phyloP scores from a whole-genome alignment of 2,329 filamentous ascomycete species.

The Diaporthe amygdali region DNA sequence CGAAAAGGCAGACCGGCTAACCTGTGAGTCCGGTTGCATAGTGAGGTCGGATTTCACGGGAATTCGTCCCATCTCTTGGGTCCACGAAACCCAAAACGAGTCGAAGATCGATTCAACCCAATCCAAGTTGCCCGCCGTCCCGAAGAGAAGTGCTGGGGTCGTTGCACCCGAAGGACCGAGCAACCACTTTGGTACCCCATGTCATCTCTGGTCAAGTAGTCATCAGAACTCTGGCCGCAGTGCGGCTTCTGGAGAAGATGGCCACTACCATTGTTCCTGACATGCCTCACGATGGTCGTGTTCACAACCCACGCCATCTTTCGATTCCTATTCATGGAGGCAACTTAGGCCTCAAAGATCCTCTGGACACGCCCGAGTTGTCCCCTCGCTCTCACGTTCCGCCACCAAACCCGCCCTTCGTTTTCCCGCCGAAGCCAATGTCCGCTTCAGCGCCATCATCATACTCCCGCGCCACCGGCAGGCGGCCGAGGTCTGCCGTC shows the following conservation, averaged over 20 bases:
- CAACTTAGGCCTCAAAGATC: slow-evolving; percentile 31
- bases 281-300: slow-evolving; percentile 30
- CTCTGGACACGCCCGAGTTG: slow-evolving; percentile 35
- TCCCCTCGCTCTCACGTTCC: slow-evolving; percentile 46
- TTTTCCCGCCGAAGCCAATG: slow-evolving; percentile 61
- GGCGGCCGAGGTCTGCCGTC: slow-evolving; percentile 59
- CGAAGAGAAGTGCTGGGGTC: slow-evolving; percentile 1
- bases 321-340: slow-evolving; percentile 35
- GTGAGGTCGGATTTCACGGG: slow-evolving; percentile 17
- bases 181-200: slow-evolving; percentile 39
- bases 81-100: slow-evolving; percentile 9
- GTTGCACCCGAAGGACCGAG: background rate
- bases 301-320: slow-evolving; percentile 27
- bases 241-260: slow-evolving; percentile 48
- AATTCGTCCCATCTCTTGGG: slow-evolving; percentile 22
- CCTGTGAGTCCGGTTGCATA: slow-evolving; percentile 12
- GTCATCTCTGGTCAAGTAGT: slow-evolving; percentile 43
- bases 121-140: background rate
- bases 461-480: slow-evolving; percentile 52
- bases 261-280: slow-evolving; percentile 37
- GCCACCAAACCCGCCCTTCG: slow-evolving; percentile 68
- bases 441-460: slow-evolving; percentile 51
- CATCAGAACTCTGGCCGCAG: slow-evolving; percentile 53
- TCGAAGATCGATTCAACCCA: slow-evolving; percentile 9
- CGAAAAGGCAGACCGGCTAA: slow-evolving; percentile 32